Base-by-base conservation (phyloP, 2,329 filamentous ascomycete species). In the Helicocarpus griseus region DNA sequence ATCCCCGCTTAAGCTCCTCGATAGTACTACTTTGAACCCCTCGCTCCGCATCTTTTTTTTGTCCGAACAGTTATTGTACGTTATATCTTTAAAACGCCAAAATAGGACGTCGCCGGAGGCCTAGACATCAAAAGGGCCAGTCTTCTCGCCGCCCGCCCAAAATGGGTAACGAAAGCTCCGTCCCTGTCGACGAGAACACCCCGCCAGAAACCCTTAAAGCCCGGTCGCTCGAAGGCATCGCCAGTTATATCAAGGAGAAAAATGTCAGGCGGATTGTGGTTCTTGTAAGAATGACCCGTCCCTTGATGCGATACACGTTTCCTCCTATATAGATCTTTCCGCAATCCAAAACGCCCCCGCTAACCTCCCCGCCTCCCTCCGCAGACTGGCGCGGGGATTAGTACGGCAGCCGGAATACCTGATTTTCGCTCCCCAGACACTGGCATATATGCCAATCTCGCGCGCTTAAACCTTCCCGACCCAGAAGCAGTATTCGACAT, bases 401-500 rank as follows among this genome's bases (percentile, higher is more conserved):
- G 63, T 54, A 69, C 66, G 4, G 75, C 73, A n/a, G 73, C 71
- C 1, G 71, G 74, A 70, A 91, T 98, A 56, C 93, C 93, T 56
- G 93, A 98, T 70, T 98, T 97, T 68, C 80, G 93, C 57, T 95
- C 89, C 1, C 90, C 91, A 56, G 86, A 89, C 53, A 97, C 91
- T 0, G 93, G 93, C 2, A 79, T 98, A 9, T 98, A 98, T 68
- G 85, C 88, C 61, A 97, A 97, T 63, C 82, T 98, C 28, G 86
- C 86, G 21, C 81, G 86, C 49, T 79, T 97, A 29, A 82, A 95
- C 54, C 78, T 98, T 0, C 90, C 90, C 0, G 85, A 91, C 61
- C 85, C 91, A 21, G 89, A 97, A 71, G 90, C 89, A 31, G 89
- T 97, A 41, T 97, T 98, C 69, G 89, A 95, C 63, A 91, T 98